Conservation (phyloP, 2,329 filamentous ascomycete species). For the Cryphonectria carpinicola region DNA sequence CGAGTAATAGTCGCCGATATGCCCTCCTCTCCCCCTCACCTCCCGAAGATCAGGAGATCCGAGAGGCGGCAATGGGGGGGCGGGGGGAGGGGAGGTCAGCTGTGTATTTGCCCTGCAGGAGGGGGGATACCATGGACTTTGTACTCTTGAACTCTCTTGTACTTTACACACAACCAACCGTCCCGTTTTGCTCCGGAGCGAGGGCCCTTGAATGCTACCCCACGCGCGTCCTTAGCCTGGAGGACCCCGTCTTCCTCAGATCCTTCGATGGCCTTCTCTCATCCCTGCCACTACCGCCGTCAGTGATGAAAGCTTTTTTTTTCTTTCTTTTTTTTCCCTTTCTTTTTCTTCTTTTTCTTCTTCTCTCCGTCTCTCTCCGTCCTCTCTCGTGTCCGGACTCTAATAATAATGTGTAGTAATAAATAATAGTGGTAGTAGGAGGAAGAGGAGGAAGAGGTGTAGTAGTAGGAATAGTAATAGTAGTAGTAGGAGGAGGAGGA, state of each 20-base stretch:
- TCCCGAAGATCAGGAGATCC: background rate
- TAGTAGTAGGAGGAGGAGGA: background rate
- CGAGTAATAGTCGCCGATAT: conserved; percentile 11
- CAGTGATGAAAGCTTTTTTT: background rate
- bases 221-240: background rate
- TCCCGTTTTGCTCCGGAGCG: conserved; percentile 1
- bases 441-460: too few species aligned
- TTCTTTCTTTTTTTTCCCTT: background rate
- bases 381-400: too few species aligned
- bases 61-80: background rate
- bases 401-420: too few species aligned
- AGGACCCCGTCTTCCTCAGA: conserved; percentile 16
- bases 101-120: background rate
- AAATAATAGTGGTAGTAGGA: background rate
- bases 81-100: too few species aligned
- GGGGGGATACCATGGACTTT: background rate
- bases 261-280: conserved; percentile 22
- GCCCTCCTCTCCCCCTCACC: background rate
- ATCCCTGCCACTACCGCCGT: conserved; percentile 21
- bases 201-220: background rate
- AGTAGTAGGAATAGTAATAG: background rate
- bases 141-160: background rate
- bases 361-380: too few species aligned
- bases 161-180: too few species aligned
- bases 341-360: background rate